These are phyloP conservation scores for Yamadazyma taylorii DNA, from an alignment of 1,139 yeast species.

Conservation along the genomic window DNA sequence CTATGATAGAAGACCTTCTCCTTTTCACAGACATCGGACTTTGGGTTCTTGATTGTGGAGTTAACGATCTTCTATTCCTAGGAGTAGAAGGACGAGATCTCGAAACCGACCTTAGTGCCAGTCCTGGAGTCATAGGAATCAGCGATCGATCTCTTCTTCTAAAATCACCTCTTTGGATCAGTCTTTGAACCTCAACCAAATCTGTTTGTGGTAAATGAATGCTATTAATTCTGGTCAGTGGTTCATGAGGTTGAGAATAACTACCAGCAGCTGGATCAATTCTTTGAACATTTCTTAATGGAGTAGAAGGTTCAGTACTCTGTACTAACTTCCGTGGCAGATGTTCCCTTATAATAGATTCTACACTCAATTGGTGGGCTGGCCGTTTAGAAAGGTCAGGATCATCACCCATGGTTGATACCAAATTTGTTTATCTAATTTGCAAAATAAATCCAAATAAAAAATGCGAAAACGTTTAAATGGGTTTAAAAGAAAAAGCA, in stretches of 20 bases:
- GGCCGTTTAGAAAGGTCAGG: no score
- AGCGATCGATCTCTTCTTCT: no score
- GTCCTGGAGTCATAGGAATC: conserved; percentile 7
- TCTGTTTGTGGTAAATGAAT: conserved; percentile 30
- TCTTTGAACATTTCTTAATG: conserved; percentile 16
- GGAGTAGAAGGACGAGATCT: conserved; percentile 2
- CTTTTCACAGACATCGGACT: conserved; percentile 14
- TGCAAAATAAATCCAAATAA: no score
- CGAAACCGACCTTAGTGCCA: conserved; percentile 9
- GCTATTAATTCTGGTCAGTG: conserved; percentile 2
- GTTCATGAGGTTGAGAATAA: conserved; percentile 5
- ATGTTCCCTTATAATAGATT: neutral
- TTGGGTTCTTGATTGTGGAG: conserved; percentile 7
- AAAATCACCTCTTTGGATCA: neutral
- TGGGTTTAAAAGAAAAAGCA: no score
- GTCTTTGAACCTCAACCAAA: conserved; percentile 18
- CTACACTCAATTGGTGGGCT: neutral
- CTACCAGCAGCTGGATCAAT: conserved; percentile 3
- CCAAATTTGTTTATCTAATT: no score
- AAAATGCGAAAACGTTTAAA: no score
- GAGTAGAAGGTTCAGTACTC: conserved; percentile 33
- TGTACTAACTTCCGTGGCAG: neutral
- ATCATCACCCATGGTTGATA: no score
- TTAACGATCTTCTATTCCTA: neutral
- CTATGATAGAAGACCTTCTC: conserved; percentile 34